phyloP scores from a whole-genome alignment of 768 basidiomycete genomes.

The Russula vinacea region DNA sequence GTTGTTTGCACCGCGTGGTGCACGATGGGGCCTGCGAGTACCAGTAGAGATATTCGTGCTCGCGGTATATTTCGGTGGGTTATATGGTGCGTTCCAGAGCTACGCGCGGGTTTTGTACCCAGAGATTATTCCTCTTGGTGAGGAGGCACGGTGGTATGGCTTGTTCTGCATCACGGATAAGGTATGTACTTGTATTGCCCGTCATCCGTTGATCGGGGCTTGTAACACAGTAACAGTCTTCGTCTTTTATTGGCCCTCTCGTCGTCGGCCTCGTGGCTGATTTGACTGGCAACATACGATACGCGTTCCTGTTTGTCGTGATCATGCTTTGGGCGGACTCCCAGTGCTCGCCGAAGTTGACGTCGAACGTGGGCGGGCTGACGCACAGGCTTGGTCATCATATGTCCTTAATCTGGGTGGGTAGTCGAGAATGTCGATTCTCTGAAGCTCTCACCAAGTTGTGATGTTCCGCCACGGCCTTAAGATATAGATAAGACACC shows the following conservation, averaged over 20 bases:
- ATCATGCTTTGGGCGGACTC: slow-evolving; percentile 72
- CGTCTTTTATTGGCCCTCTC: slow-evolving; percentile 88
- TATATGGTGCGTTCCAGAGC: no score
- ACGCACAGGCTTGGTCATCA: slow-evolving; percentile 41
- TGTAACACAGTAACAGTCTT: slow-evolving; percentile 57
- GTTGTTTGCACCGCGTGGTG: slow-evolving; percentile 51
- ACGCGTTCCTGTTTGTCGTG: slow-evolving; percentile 85
- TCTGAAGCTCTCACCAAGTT: background rate
- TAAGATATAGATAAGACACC: no score
- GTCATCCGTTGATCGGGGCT: slow-evolving; percentile 12
- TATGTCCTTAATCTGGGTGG: background rate
- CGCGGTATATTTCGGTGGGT: no score
- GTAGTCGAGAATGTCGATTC: background rate
- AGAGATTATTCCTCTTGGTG: no score
- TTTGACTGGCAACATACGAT: slow-evolving; percentile 66
- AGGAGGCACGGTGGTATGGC: no score
- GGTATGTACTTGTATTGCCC: background rate
- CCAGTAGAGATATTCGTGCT: no score
- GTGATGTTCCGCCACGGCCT: background rate
- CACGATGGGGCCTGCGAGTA: slow-evolving; percentile 39
- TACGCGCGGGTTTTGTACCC: no score
- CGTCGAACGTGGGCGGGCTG: slow-evolving; percentile 57
- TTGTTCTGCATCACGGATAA: no score
- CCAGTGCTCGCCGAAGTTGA: slow-evolving; percentile 72
- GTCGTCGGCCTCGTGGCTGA: slow-evolving; percentile 87